A percentile compares a stretch with the other conserved stretches of the same genome.
Conservation (phyloP, 176 grass and related monocot genomes). For the Oryza glaberrima region DNA sequence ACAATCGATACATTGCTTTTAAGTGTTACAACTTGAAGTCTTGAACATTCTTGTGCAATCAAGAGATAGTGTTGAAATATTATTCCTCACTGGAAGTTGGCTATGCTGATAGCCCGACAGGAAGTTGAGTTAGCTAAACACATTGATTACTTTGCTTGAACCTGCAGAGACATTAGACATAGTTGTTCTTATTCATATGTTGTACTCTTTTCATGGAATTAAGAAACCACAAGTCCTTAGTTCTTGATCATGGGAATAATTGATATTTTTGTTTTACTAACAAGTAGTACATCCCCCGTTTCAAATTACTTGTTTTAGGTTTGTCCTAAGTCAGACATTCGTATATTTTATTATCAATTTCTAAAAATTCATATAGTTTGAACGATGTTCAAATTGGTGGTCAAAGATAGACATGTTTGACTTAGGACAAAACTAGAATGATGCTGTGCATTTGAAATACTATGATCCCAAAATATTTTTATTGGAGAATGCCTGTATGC, state of each 20-base stretch:
- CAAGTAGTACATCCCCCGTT: background rate
- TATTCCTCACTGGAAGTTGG: background rate
- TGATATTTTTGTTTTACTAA: background rate
- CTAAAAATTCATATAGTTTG: too few species aligned
- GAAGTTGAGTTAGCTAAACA: background rate
- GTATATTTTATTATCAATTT: too few species aligned
- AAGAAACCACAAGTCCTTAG: background rate
- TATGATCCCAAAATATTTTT: background rate
- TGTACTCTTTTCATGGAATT: constrained; percentile 1
- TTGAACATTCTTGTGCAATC: background rate
- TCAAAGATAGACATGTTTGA: too few species aligned
- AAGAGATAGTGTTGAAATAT: background rate
- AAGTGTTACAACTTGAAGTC: background rate
- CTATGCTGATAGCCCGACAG: background rate
- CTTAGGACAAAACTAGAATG: too few species aligned
- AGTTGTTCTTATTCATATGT: background rate
- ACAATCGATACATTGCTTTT: background rate
- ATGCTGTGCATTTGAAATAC: background rate
- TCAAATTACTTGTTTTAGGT: too few species aligned
- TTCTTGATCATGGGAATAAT: background rate
- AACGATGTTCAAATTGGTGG: too few species aligned
- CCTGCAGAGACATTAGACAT: background rate
- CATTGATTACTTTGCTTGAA: constrained; percentile 21
- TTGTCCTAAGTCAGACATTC: too few species aligned
- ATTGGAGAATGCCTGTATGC: background rate